Base-by-base conservation (phyloP, 176 grass and related monocot genomes). In the Alopecurus myosuroides region DNA sequence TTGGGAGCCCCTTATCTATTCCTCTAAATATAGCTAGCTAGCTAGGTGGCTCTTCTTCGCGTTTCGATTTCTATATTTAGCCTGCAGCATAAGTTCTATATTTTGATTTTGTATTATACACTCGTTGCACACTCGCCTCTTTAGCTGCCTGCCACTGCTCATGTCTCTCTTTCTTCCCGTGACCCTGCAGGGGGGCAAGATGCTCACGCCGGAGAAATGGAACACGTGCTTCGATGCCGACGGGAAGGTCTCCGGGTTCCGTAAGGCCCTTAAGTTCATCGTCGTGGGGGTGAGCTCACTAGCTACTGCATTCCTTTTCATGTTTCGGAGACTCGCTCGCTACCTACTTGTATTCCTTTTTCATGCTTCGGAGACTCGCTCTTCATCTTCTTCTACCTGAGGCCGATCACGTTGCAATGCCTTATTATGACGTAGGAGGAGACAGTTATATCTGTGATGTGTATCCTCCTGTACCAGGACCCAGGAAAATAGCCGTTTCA, bases 141-240 rank as follows among this genome's bases (percentile, higher is more conserved):
- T 40, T 77, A 72, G 39, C 67, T 79, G 39, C 72, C 28, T 86
- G 37, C 42, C 41, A 19, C 55, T 66, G 18, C 3, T 77, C 45
- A 70, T 44, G 17, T 13, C 62, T 84, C 39, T n/a, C 57, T 20
- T 70, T 68, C 61, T 41, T 55, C 44, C 57, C 73, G 33, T 12
- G 37, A 77, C 81, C 5, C 8, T 75, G 58, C 84, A 98, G 97
- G 89, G 97, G 67, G 84, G 74, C 78, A 95, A 94, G 82, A 89
- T 94, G 89, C 97, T 98, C 34, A 96, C 92, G 77, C 89, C 91
- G 30, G 97, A 98, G 77, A 98, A 94, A 86, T 98, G 97, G 97
- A 90, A 92, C 6, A 11, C 91, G 31, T 87, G 86, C 80, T 96
- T 98, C 49, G 91, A 98, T 45, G 60, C 63, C 40, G 91, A 98